These are phyloP conservation scores for Chenopodium berlandieri DNA, from an alignment of 148 eudicot species.

Conservation along the genomic window DNA sequence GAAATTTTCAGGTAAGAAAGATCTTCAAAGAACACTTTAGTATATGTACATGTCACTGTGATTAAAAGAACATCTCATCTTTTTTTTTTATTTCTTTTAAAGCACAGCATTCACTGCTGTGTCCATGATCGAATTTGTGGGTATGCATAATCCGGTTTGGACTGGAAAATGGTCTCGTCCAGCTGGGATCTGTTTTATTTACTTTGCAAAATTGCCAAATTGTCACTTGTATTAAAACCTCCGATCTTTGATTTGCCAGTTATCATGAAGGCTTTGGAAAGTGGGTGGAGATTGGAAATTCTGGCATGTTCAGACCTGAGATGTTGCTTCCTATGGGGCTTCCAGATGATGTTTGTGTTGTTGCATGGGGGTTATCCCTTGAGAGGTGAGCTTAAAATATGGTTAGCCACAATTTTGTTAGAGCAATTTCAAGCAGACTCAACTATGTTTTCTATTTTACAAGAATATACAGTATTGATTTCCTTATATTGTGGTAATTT, in stretches of 20 bases:
- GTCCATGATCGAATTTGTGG: too few species aligned
- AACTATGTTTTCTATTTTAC: not conserved
- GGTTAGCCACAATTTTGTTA: too few species aligned
- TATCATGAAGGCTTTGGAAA: conserved; percentile 84
- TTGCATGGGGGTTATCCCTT: conserved; percentile 97
- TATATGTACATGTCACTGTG: too few species aligned
- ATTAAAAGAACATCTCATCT: too few species aligned
- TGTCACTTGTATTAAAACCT: conserved; percentile 1
- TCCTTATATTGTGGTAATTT: not conserved
- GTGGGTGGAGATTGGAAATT: conserved; percentile 95
- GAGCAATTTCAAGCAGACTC: not conserved
- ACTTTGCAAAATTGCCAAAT: not conserved
- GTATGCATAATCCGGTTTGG: not conserved
- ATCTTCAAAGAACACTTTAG: not conserved
- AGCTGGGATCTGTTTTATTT: not conserved
- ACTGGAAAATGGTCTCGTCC: too few species aligned
- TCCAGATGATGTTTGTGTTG: conserved; percentile 90
- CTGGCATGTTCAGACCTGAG: conserved; percentile 95
- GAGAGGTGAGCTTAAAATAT: conserved; percentile 53
- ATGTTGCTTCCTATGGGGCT: conserved; percentile 98
- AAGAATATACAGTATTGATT: not conserved
- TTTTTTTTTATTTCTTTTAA: too few species aligned
- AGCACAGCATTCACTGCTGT: too few species aligned
- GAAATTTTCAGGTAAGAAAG: conserved; percentile 78
- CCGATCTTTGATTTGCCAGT: conserved; percentile 35